Evolutionary conservation across 2,329 filamentous ascomycete genomes (phyloP).

Genomic region (Monascus ruber): DNA sequence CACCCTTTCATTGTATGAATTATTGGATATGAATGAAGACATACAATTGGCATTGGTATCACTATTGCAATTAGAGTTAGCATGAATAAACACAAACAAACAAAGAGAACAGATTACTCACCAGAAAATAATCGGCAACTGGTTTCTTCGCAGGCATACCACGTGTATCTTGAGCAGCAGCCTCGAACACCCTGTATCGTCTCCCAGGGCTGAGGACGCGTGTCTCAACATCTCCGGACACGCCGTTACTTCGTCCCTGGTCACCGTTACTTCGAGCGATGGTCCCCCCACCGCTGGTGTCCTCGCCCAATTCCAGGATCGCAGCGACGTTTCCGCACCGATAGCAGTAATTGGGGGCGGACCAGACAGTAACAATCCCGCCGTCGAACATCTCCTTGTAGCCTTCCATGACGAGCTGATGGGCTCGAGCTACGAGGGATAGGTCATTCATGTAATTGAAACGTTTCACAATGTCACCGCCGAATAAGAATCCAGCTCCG

Average conservation of each 20-base stretch:
- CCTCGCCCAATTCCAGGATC: slow-evolving; percentile 83
- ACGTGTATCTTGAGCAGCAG: slow-evolving; percentile 85
- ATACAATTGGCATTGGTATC: neutral
- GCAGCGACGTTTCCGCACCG: slow-evolving; percentile 92
- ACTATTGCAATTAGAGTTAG: neutral
- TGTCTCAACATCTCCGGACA: slow-evolving; percentile 36
- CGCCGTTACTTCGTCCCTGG: slow-evolving; percentile 31
- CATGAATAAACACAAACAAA: neutral
- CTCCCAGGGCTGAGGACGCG: slow-evolving; percentile 62
- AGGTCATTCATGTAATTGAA: slow-evolving; percentile 95
- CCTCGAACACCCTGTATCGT: slow-evolving; percentile 90
- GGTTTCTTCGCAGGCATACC: slow-evolving; percentile 99
- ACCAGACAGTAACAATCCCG: slow-evolving; percentile 97
- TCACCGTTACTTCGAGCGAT: slow-evolving; percentile 51
- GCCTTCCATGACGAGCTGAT: slow-evolving; percentile 98
- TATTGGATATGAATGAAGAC: too few species aligned
- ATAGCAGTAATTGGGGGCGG: slow-evolving; percentile 93
- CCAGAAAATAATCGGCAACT: slow-evolving; percentile 89
- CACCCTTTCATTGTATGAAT: too few species aligned
- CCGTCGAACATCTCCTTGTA: slow-evolving; percentile 99
- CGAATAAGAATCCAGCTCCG: slow-evolving; percentile 90
- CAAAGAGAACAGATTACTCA: slow-evolving; percentile 12
- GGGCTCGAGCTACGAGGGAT: slow-evolving; percentile 80
- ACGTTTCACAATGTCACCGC: slow-evolving; percentile 84
- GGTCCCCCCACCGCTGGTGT: slow-evolving; percentile 62